Conservation (phyloP, 345 rosid species). For the Eucalyptus pauciflora region DNA sequence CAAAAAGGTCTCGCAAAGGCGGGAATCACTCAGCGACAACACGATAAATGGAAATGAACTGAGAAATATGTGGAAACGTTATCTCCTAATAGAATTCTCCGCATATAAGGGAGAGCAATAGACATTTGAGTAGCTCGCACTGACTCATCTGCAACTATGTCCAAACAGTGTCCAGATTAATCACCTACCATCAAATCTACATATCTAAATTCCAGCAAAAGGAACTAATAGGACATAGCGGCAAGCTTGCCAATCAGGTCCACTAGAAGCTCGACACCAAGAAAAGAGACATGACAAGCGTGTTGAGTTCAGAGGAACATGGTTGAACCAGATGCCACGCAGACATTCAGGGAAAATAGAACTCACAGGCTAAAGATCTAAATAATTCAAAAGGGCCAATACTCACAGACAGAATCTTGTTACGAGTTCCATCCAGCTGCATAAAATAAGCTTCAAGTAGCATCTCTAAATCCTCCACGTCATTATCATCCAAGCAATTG, state of each 20-base stretch:
- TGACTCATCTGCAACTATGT: not conserved
- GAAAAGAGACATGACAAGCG: not conserved
- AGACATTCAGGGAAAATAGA: not conserved
- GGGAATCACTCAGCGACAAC: not conserved
- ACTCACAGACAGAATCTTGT: constrained; percentile 85
- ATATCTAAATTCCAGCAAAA: not conserved
- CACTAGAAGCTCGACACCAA: not conserved
- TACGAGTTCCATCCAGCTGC: constrained; percentile 92
- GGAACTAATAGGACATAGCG: not conserved
- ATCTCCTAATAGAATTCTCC: not conserved
- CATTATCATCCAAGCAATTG: constrained; percentile 33
- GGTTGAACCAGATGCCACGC: not conserved
- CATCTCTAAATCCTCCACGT: constrained; percentile 92
- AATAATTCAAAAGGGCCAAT: not conserved
- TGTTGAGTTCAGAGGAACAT: not conserved
- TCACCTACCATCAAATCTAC: not conserved
- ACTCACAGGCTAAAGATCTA: not conserved
- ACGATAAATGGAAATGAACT: not conserved
- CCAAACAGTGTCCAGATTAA: not conserved
- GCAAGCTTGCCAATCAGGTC: not conserved
- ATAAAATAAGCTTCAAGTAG: constrained; percentile 87
- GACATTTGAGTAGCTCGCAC: not conserved
- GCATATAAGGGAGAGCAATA: not conserved
- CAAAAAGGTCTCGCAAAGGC: not conserved
- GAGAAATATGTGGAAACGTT: not conserved